Evolutionary conservation across 129 eudicot genomes (phyloP).

Genomic region (Artemisia annua): DNA sequence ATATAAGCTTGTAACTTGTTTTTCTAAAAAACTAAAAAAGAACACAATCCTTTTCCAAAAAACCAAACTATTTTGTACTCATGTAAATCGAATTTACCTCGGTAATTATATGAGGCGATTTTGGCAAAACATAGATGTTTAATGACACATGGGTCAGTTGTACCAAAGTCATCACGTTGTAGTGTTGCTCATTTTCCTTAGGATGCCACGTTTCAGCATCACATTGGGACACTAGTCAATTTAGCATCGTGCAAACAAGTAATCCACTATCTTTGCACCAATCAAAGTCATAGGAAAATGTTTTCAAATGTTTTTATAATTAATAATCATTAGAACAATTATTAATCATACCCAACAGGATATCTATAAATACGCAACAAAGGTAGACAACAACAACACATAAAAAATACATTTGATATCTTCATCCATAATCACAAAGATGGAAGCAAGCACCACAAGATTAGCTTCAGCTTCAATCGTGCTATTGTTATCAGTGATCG

Average conservation of each 20-base stretch:
- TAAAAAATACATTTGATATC: background rate
- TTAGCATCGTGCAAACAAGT: constrained; percentile 42
- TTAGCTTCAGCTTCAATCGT: background rate
- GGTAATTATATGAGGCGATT: no score
- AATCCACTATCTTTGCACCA: constrained; percentile 32
- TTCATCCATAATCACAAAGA: constrained; percentile 16
- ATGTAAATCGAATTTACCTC: no score
- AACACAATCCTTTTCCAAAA: no score
- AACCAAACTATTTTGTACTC: no score
- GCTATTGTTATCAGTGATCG: constrained; percentile 20
- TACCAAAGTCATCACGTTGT: no score
- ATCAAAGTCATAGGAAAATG: constrained; percentile 9
- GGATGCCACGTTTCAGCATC: background rate
- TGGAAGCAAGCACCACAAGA: constrained; percentile 22
- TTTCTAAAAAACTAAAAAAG: no score
- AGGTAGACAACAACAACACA: constrained; percentile 14
- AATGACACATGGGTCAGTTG: no score
- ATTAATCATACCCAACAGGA: background rate
- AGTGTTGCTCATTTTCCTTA: no score
- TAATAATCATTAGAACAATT: background rate
- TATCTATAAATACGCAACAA: constrained; percentile 14
- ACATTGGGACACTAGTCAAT: background rate
- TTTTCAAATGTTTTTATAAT: background rate
- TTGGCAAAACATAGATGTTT: no score
- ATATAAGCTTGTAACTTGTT: no score